Evolutionary conservation across 768 basidiomycete genomes (phyloP).

Genomic region (Amyloporia xantha): DNA sequence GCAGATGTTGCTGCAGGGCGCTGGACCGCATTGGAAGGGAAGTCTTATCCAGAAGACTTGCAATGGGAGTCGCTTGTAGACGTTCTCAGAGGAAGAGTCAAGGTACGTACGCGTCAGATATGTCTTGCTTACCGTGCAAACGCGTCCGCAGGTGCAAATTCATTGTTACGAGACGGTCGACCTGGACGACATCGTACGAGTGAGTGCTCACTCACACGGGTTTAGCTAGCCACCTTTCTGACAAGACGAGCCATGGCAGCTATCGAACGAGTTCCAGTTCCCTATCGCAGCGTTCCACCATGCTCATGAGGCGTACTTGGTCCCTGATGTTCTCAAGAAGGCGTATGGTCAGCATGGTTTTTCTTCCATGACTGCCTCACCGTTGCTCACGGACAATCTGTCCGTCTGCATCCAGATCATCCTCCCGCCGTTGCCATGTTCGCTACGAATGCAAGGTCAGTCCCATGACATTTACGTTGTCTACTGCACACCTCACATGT

Average conservation of each 20-base stretch:
- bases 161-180: slow-evolving; percentile 66
- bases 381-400: neutral
- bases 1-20: slow-evolving; percentile 37
- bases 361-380: neutral
- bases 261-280: slow-evolving; percentile 89
- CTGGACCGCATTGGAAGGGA: slow-evolving; percentile 40
- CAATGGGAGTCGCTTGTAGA: slow-evolving; percentile 79
- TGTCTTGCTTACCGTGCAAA: neutral
- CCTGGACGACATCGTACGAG: slow-evolving; percentile 39
- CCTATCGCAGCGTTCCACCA: slow-evolving; percentile 78
- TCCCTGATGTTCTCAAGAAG: slow-evolving; percentile 72
- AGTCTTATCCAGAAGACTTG: slow-evolving; percentile 56
- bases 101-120: slow-evolving; percentile 36
- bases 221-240: neutral
- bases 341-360: slow-evolving; percentile 35
- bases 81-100: slow-evolving; percentile 71
- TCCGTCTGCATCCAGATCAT: slow-evolving; percentile 29
- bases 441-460: slow-evolving; percentile 58
- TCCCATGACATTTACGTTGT: neutral
- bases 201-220: slow-evolving; percentile 8
- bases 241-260: slow-evolving; percentile 28
- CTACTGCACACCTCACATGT: neutral
- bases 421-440: slow-evolving; percentile 76
- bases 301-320: slow-evolving; percentile 87
- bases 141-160: slow-evolving; percentile 37